These are phyloP conservation scores for thale cress (Arabidopsis thaliana) DNA, from an alignment of 345 rosid genomes.

Conservation along the genomic window DNA sequence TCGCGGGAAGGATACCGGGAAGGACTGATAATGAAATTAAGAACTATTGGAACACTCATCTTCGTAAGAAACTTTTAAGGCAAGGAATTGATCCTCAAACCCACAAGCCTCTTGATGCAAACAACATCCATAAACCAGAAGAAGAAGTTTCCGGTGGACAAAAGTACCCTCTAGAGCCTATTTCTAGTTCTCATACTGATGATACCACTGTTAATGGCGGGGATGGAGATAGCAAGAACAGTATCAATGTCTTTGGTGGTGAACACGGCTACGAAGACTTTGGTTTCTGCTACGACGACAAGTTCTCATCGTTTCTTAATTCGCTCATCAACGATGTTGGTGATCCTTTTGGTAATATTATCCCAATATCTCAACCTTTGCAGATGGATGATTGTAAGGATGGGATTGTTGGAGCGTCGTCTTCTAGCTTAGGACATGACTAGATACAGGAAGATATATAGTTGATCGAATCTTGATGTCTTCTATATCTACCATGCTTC, in stretches of 20 bases:
- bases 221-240: constrained; percentile 31
- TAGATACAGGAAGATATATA: constrained; percentile 28
- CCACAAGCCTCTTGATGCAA: constrained; percentile 64
- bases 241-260: constrained; percentile 27
- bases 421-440: constrained; percentile 22
- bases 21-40: constrained; percentile 90
- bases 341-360: constrained; percentile 36
- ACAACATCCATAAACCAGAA: constrained; percentile 21
- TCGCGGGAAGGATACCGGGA: constrained; percentile 91
- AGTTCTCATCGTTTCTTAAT: constrained; percentile 70
- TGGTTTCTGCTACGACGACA: constrained; percentile 57
- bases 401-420: constrained; percentile 33
- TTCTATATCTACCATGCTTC: constrained; percentile 25
- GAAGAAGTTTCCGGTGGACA: constrained; percentile 41
- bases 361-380: constrained; percentile 28
- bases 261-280: constrained; percentile 32
- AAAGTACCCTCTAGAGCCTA: constrained; percentile 2
- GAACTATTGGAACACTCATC: constrained; percentile 92
- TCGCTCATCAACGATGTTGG: constrained; percentile 66
- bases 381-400: constrained; percentile 12
- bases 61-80: constrained; percentile 74
- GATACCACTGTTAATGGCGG: constrained; percentile 20
- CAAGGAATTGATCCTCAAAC: constrained; percentile 88
- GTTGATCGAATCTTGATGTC: constrained; percentile 13
- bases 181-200: constrained; percentile 17